Evolutionary conservation across 164 flowering plant genomes (phyloP).

Genomic region (Platanus orientalis): DNA sequence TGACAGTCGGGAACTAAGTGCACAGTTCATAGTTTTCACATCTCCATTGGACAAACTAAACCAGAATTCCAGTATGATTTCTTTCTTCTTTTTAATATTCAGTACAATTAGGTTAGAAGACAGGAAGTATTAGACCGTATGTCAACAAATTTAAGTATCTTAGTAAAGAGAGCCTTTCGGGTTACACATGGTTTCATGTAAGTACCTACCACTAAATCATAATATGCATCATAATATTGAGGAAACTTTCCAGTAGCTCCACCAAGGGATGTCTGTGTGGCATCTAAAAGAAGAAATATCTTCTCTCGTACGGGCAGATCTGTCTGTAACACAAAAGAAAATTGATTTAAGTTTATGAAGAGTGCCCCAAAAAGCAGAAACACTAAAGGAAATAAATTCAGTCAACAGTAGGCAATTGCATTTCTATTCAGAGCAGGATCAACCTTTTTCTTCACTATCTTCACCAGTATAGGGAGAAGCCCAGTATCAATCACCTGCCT

Average conservation of each 20-base stretch:
- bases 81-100: no score
- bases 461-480: constrained; percentile 72
- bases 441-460: constrained; percentile 98
- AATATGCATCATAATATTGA: constrained; percentile 82
- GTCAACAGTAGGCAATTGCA: not conserved
- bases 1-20: not conserved
- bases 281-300: constrained; percentile 92
- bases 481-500: constrained; percentile 73
- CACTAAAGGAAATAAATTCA: not conserved
- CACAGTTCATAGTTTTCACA: not conserved
- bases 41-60: not conserved
- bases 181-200: not conserved
- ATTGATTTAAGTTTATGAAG: not conserved
- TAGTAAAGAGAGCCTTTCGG: not conserved
- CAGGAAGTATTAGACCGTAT: not conserved
- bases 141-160: not conserved
- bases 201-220: constrained; percentile 87
- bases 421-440: not conserved
- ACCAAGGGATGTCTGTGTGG: constrained; percentile 92
- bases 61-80: not conserved
- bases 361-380: no score
- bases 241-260: constrained; percentile 94
- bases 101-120: no score
- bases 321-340: constrained; percentile 40
- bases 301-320: constrained; percentile 81